These are phyloP conservation scores for Psilocybe azurescens DNA, from an alignment of 768 basidiomycete species.

Conservation along the genomic window DNA sequence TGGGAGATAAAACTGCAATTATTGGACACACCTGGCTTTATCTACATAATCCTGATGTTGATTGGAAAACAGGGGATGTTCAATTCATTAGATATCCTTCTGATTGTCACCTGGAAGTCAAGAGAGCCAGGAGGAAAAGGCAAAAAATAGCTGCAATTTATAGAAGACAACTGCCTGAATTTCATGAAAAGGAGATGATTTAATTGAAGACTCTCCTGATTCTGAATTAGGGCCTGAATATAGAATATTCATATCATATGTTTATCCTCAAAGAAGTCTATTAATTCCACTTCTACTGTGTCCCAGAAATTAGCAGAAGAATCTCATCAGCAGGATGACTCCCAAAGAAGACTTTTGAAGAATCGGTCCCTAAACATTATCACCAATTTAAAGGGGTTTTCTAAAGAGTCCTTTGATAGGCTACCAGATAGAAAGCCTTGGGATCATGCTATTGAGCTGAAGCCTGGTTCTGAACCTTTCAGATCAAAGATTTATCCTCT, in stretches of 20 bases:
- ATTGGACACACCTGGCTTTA: conserved; percentile 27
- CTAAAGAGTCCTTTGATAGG: conserved; percentile 12
- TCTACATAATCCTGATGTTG: neutral
- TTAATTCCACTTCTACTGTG: conserved; percentile 8
- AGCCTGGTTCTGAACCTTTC: conserved; percentile 13
- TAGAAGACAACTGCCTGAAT: conserved; percentile 2
- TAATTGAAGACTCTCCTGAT: neutral
- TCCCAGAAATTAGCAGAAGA: conserved; percentile 1
- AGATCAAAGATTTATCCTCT: conserved; percentile 20
- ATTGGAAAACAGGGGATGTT: conserved; percentile 44
- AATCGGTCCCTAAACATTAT: neutral
- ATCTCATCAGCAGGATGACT: conserved; percentile 4
- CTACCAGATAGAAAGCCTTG: conserved; percentile 15
- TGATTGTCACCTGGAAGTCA: conserved; percentile 24
- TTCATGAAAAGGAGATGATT: conserved; percentile 1
- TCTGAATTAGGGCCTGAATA: neutral
- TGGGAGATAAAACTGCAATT: conserved; percentile 22
- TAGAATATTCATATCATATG: conserved; percentile 1
- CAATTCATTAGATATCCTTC: conserved; percentile 27
- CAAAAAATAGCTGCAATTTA: neutral
- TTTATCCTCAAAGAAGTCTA: neutral
- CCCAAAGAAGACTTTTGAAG: conserved; percentile 9
- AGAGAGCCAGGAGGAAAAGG: conserved; percentile 1
- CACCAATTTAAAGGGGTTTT: no score
- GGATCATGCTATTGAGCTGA: conserved; percentile 27